Conservation (phyloP, 306 rosid species). For the Fragaria iinumae region DNA sequence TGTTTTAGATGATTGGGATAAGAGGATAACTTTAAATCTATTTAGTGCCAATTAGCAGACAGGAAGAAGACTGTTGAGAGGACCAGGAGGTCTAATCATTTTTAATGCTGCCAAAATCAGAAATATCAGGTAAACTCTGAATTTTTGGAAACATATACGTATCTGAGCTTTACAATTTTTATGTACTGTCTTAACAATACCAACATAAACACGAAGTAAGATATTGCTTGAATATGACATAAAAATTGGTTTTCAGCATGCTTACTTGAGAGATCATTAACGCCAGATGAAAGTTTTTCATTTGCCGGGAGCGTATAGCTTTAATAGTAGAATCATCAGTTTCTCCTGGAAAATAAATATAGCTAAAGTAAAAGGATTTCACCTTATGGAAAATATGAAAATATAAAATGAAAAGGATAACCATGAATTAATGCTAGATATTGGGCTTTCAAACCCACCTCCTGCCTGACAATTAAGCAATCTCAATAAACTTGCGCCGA, state of each 20-base stretch:
- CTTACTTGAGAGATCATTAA: slow-evolving; percentile 80
- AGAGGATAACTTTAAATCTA: neutral
- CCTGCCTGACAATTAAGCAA: slow-evolving; percentile 6
- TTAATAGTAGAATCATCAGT: slow-evolving; percentile 53
- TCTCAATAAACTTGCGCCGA: neutral
- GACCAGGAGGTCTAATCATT: neutral
- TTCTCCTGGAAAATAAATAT: slow-evolving; percentile 59
- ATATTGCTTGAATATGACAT: neutral
- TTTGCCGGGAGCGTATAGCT: slow-evolving; percentile 78
- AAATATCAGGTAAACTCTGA: neutral
- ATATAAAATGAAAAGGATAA: neutral
- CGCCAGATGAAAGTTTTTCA: slow-evolving; percentile 91
- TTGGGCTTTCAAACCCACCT: neutral
- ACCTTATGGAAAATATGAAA: slow-evolving; percentile 8
- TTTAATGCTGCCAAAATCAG: neutral
- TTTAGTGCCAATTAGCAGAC: neutral
- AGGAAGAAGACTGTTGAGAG: neutral
- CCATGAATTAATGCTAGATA: neutral
- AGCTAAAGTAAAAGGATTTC: slow-evolving; percentile 8
- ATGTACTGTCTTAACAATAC: neutral
- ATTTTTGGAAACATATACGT: neutral
- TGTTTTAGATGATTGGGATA: neutral
- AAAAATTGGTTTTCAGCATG: slow-evolving; percentile 20
- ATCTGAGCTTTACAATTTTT: neutral
- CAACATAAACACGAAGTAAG: neutral